phyloP scores from a whole-genome alignment of 164 flowering plant genomes.

The Vitis rotundifolia region DNA sequence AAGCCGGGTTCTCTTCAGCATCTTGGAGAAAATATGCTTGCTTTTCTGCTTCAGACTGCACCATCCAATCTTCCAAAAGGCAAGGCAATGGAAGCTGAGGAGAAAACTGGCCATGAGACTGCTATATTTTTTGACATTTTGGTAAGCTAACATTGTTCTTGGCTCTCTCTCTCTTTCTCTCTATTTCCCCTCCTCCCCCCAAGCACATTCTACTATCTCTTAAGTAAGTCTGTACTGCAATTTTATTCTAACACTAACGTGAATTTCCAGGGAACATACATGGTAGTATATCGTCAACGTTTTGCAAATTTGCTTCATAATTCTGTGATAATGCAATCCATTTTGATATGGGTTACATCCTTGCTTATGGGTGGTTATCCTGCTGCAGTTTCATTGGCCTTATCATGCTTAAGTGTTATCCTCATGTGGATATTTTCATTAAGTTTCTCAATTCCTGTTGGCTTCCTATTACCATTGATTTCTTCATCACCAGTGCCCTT shows the following conservation, averaged over 20 bases:
- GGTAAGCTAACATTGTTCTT: conserved; percentile 38
- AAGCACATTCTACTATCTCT: conserved; percentile 1
- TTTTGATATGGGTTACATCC: conserved; percentile 72
- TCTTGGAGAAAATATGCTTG: conserved; percentile 96
- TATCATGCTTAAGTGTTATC: conserved; percentile 65
- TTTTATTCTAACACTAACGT: conserved; percentile 15
- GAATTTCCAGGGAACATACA: conserved; percentile 72
- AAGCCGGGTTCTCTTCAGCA: conserved; percentile 96
- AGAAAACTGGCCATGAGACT: conserved; percentile 29
- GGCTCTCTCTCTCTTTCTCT: conserved; percentile 1
- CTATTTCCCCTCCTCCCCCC: background rate
- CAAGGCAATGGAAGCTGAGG: conserved; percentile 30
- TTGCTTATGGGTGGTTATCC: conserved; percentile 81
- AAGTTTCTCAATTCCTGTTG: conserved; percentile 59
- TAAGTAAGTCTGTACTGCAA: background rate
- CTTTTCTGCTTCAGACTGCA: conserved; percentile 76
- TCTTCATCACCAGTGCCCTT: conserved; percentile 77
- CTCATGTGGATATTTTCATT: conserved; percentile 80
- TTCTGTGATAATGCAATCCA: conserved; percentile 75
- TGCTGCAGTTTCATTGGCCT: conserved; percentile 56
- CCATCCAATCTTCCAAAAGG: conserved; percentile 50
- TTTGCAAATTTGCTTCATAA: conserved; percentile 80
- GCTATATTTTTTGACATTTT: conserved; percentile 83
- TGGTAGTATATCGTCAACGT: conserved; percentile 70
- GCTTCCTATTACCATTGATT: conserved; percentile 61